Base-by-base conservation (phyloP, 2,329 filamentous ascomycete species). In the Madurella fahalii region DNA sequence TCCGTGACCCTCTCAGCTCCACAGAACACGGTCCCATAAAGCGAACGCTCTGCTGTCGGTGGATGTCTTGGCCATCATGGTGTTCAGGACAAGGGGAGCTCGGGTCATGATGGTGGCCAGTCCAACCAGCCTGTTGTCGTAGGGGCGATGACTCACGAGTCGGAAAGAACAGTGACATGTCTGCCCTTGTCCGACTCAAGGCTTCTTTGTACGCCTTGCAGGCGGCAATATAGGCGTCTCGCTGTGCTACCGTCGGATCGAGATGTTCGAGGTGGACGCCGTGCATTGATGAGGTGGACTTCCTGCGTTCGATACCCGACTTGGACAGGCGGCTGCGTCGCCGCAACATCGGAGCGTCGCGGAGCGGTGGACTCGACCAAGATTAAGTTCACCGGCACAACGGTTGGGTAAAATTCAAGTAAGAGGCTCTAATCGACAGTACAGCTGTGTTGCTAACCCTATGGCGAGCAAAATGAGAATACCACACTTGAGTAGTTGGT, bases 221-320 rank as follows among this genome's bases (percentile, higher is more conserved):
- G 8, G 85, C 85, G 18, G 85, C 85, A 40, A 79, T 76, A 40
- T 82, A 78, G 8, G 85, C 85, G 67, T 87, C 81, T 51, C 80
- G 74, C 47, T 80, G 76, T 2, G 80, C 79, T 3, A 71, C 67
- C 11, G 67, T 69, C 1, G 77, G 77, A 60, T 77, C 71, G 43
- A 83, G 78, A 48, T 77, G 71, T 47, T 79, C 73, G 17, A 80
- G 68, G 54, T 72, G 69, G 17, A 76, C 71, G 31, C 74, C 73
- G 47, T 73, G 73, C 31, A 74, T 69, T 34, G 79, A 79, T 55
- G 71, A 74, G n/a, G 73, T 74, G 7, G 81, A 83, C 64, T 80
- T 84, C 65, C 76, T 79, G 60, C 75, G 77, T 61, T 70, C 67
- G 20, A 82, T 70, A 64, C 66, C 73, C 64, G 63, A 69, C 61